These are phyloP conservation scores for Prosopis cineraria DNA, from an alignment of 306 rosid genomes.

Conservation along the genomic window DNA sequence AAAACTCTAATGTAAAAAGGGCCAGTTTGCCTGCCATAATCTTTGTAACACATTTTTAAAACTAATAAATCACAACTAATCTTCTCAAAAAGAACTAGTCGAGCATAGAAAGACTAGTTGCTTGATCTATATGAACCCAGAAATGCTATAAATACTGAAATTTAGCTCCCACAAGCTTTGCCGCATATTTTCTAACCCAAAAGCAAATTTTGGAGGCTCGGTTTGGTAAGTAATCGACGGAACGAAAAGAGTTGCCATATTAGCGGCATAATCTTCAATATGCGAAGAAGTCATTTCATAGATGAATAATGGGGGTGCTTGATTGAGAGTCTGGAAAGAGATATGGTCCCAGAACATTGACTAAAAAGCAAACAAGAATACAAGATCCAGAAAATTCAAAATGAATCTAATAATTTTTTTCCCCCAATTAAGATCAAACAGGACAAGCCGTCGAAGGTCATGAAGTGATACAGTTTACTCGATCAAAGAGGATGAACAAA, in stretches of 20 bases:
- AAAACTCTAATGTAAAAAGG: background rate
- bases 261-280: background rate
- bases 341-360: background rate
- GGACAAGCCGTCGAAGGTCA: too few relatives aligned
- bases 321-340: background rate
- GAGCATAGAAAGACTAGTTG: background rate
- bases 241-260: background rate
- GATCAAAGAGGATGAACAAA: background rate
- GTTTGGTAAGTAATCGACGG: too few relatives aligned
- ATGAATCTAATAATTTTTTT: too few relatives aligned
- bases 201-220: too few relatives aligned
- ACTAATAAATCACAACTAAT: background rate
- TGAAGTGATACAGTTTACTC: background rate
- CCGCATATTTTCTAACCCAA: too few relatives aligned
- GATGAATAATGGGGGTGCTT: background rate
- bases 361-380: slow-evolving; percentile 20
- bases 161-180: too few relatives aligned
- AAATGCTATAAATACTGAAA: background rate
- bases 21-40: background rate
- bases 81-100: background rate
- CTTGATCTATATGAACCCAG: slow-evolving; percentile 1
- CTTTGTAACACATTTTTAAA: background rate
- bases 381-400: slow-evolving; percentile 40
- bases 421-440: too few relatives aligned
- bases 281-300: background rate